Evolutionary conservation across 106 monocot species (phyloP).

Genomic region (Chionographis japonica): DNA sequence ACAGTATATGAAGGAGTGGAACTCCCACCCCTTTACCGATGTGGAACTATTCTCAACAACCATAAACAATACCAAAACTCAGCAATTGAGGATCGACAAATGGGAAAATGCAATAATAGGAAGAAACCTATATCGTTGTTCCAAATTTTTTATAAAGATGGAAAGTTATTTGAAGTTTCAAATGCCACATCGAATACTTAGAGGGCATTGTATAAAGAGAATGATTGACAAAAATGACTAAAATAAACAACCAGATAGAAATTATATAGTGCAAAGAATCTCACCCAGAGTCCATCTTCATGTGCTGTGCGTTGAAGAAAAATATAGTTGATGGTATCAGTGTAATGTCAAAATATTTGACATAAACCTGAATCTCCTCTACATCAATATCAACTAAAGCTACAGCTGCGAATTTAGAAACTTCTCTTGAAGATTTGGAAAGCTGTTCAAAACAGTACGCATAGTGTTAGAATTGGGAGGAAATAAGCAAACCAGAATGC

Average conservation of each 20-base stretch:
- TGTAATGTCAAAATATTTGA: slow-evolving; percentile 80
- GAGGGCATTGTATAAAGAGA: background rate
- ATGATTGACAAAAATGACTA: background rate
- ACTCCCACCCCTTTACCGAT: no score
- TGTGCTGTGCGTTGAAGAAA: slow-evolving; percentile 98
- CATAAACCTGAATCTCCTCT: slow-evolving; percentile 78
- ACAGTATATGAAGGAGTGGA: no score
- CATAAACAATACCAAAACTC: no score
- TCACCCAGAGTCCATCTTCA: slow-evolving; percentile 98
- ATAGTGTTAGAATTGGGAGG: background rate
- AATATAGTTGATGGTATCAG: slow-evolving; percentile 79
- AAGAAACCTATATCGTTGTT: no score
- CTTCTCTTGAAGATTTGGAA: slow-evolving; percentile 52
- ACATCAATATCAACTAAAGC: slow-evolving; percentile 76
- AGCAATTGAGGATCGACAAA: no score
- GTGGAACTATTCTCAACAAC: no score
- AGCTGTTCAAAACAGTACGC: slow-evolving; percentile 32
- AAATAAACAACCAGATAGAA: background rate
- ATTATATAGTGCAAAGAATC: background rate
- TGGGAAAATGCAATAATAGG: no score
- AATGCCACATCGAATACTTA: background rate
- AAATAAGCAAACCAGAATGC: slow-evolving; percentile 5
- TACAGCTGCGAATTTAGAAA: slow-evolving; percentile 65
- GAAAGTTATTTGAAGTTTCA: no score
- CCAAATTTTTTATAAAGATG: no score